These are phyloP conservation scores for Penicillium sp. DNA, from an alignment of 2,329 filamentous ascomycete genomes.

Conservation along the genomic window DNA sequence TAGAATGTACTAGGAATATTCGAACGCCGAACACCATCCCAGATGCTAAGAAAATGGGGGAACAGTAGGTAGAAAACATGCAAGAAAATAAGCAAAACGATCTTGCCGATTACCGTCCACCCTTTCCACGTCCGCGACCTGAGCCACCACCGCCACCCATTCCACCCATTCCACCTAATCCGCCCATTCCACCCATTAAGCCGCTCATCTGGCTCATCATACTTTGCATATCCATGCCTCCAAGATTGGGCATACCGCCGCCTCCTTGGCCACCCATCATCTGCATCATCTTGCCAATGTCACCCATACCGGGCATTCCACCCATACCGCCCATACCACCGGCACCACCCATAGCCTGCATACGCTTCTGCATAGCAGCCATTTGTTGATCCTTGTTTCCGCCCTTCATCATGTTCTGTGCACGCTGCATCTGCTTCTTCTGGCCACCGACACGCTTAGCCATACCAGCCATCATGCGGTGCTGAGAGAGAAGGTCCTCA, in stretches of 20 bases:
- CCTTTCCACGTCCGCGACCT: conserved; percentile 32
- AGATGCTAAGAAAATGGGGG: conserved; percentile 19
- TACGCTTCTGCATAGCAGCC: conserved; percentile 93
- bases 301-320: conserved; percentile 67
- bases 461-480: conserved; percentile 98
- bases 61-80: conserved; percentile 9
- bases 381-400: conserved; percentile 91
- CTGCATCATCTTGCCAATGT: conserved; percentile 94
- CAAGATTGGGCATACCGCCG: conserved; percentile 63
- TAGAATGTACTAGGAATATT: conserved; percentile 5
- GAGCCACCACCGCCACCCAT: conserved; percentile 20
- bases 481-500: conserved; percentile 94
- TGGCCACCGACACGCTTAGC: conserved; percentile 98
- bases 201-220: conserved; percentile 79
- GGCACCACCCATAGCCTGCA: conserved; percentile 79
- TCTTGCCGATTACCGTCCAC: conserved; percentile 28
- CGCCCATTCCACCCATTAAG: conserved; percentile 40
- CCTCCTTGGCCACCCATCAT: conserved; percentile 75
- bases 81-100: conserved; percentile 4
- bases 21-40: conserved; percentile 23
- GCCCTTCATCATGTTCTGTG: conserved; percentile 86
- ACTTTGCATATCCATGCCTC: conserved; percentile 63
- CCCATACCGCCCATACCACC: conserved; percentile 60
- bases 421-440: conserved; percentile 96
- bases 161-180: background rate